Conservation (phyloP, 1,284 basidiomycete genomes). For the Cutaneotrichosporon cutaneum region DNA sequence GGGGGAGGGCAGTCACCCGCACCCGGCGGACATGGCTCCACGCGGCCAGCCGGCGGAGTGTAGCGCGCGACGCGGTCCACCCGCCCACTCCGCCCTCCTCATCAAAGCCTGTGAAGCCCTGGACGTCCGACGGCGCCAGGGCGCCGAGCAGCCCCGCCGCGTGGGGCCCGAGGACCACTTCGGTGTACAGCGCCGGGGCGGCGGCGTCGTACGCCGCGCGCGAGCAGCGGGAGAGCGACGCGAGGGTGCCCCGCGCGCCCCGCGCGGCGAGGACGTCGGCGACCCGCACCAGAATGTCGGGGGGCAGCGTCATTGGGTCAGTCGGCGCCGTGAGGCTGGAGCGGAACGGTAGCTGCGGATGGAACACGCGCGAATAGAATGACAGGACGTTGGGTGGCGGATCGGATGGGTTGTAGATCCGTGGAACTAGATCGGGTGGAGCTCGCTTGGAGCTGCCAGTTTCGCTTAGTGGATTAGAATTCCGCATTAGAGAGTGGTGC, state of each 20-base stretch:
- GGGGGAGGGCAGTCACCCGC: slow-evolving; percentile 5
- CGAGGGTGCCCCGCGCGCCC: slow-evolving; percentile 16
- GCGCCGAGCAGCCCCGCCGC: not conserved
- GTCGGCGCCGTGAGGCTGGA: not conserved
- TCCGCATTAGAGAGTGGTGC: no score
- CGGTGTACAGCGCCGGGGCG: slow-evolving; percentile 26
- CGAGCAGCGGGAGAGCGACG: slow-evolving; percentile 20
- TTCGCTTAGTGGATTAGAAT: no score
- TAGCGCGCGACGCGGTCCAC: not conserved
- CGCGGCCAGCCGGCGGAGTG: not conserved
- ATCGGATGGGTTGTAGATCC: not conserved
- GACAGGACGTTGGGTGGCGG: not conserved
- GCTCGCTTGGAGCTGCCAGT: not conserved
- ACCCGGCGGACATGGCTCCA: slow-evolving; percentile 10
- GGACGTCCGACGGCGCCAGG: not conserved
- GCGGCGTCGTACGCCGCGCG: slow-evolving; percentile 27
- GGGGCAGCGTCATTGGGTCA: slow-evolving; percentile 1
- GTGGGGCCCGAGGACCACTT: slow-evolving; percentile 10
- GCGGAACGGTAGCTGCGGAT: not conserved
- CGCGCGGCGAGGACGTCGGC: slow-evolving; percentile 20
- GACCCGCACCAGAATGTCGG: slow-evolving; percentile 31
- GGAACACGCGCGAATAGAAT: not conserved
- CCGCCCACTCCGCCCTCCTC: not conserved
- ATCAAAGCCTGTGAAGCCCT: slow-evolving; percentile 2
- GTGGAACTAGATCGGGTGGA: not conserved